phyloP scores from a whole-genome alignment of 768 basidiomycete genomes.

The Tylopilus rubrobrunneus region DNA sequence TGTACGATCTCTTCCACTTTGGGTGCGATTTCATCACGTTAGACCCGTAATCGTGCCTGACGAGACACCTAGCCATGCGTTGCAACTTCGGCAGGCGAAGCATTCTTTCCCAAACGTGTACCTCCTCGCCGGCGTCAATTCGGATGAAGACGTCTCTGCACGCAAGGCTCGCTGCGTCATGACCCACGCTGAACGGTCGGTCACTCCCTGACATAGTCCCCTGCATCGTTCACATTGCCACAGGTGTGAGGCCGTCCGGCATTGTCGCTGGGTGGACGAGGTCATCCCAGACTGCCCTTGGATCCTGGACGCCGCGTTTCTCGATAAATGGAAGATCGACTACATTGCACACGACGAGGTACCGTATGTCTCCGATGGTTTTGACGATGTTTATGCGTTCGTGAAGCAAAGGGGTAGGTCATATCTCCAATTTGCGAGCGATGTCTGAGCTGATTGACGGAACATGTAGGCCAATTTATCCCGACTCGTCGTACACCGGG shows the following conservation, averaged over 20 bases:
- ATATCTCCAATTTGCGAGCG: not conserved
- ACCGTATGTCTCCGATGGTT: constrained; percentile 75
- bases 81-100: constrained; percentile 96
- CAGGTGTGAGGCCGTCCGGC: constrained; percentile 86
- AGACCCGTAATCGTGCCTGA: constrained; percentile 4
- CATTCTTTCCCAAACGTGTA: constrained; percentile 87
- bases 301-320: constrained; percentile 77
- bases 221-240: constrained; percentile 1
- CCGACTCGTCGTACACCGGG: constrained; percentile 94
- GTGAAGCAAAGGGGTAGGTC: constrained; percentile 73
- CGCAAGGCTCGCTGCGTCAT: constrained; percentile 86
- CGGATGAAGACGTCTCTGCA: constrained; percentile 73
- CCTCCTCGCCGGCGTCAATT: constrained; percentile 90
- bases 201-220: not conserved
- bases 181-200: constrained; percentile 81
- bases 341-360: constrained; percentile 97
- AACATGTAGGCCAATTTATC: constrained; percentile 76
- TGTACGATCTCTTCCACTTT: constrained; percentile 97
- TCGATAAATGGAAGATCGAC: constrained; percentile 86
- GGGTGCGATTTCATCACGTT: constrained; percentile 50
- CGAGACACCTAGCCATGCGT: constrained; percentile 65
- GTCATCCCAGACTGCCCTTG: constrained; percentile 89
- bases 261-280: constrained; percentile 97
- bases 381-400: constrained; percentile 81
- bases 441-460: not conserved